Evolutionary conservation across 2,329 filamentous ascomycete species (phyloP), one percentile per base, ranked within the genome.

Genomic region (Juglanconis juglandina): DNA sequence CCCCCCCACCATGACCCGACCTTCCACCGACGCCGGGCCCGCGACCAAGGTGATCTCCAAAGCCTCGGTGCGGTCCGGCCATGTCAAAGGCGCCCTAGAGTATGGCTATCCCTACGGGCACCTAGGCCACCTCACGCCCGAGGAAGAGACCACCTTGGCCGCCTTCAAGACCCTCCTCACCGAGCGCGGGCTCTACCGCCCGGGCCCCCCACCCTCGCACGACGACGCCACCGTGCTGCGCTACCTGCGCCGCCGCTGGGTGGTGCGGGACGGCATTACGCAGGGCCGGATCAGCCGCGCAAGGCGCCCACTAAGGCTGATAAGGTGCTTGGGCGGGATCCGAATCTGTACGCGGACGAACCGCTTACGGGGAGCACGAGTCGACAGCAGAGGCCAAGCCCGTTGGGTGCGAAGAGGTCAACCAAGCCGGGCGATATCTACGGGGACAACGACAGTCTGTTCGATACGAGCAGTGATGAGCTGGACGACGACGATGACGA

Each of bases 141-240:
- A 84, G 54, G 90, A 97, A 76, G 81, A 87, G 66, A 76, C 80
- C 35, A 85, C 87, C 17, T 80, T 97, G 54, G 73, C 76, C 32
- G 80, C 84, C 47, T 96, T 97, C 81, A 96, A 93, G 78, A 71
- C 73, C 10, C 71, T 89, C 42, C 81, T 90, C 39, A 77, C 82
- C 65, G 81, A 90, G 69, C 83, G 87, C 65, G 87, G 85, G 8
- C 81, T 86, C 66, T 91, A 86, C 73, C 82, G 76, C 58, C 81
- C 81, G 0, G 81, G 80, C 0, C 76, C 80, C 52, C 79, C 81
- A 14, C 71, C 82, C 10, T 89, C 86, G 65, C 88, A 92, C 73
- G 88, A 92, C 68, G 90, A 93, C 71, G 82, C 87, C 68, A 88
- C 87, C 3, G 75, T 93, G 61, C 79, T 93, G 85, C 91, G 93